These are phyloP conservation scores for Ceratobasidium sp. DNA, from an alignment of 1,284 basidiomycete genomes.

Conservation along the genomic window DNA sequence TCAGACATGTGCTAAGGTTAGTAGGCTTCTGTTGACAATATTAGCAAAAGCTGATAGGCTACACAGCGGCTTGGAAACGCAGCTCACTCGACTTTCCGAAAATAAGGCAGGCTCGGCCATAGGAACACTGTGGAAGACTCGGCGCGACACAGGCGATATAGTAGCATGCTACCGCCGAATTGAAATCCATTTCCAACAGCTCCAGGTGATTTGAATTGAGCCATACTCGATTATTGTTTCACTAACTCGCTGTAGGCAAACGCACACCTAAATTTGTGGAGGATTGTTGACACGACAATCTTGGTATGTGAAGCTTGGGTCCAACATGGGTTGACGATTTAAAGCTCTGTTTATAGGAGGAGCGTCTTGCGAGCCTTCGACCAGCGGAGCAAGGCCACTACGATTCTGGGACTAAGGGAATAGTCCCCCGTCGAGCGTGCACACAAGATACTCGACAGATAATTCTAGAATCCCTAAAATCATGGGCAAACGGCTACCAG, in stretches of 20 bases:
- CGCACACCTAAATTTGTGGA: not conserved
- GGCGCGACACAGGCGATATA: not conserved
- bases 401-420: not conserved
- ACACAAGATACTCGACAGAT: constrained; percentile 41
- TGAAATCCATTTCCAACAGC: not conserved
- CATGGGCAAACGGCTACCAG: constrained; percentile 35
- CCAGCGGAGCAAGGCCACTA: not conserved
- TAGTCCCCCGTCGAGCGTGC: not conserved
- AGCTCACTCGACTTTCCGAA: too few relatives aligned
- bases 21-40: too few relatives aligned
- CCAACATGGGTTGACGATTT: not conserved
- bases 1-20: too few relatives aligned
- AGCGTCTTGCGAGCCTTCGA: not conserved
- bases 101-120: too few relatives aligned
- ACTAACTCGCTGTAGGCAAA: not conserved
- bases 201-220: not conserved
- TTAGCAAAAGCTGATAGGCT: too few relatives aligned
- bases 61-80: too few relatives aligned
- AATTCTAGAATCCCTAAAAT: constrained; percentile 38
- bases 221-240: not conserved
- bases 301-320: not conserved
- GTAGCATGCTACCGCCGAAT: not conserved
- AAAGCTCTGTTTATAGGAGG: not conserved
- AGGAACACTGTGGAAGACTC: too few relatives aligned
- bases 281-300: not conserved